Evolutionary conservation across 2,329 filamentous ascomycete species (phyloP), one percentile per base, ranked within the genome.

Genomic region (Fusarium sambucinum): DNA sequence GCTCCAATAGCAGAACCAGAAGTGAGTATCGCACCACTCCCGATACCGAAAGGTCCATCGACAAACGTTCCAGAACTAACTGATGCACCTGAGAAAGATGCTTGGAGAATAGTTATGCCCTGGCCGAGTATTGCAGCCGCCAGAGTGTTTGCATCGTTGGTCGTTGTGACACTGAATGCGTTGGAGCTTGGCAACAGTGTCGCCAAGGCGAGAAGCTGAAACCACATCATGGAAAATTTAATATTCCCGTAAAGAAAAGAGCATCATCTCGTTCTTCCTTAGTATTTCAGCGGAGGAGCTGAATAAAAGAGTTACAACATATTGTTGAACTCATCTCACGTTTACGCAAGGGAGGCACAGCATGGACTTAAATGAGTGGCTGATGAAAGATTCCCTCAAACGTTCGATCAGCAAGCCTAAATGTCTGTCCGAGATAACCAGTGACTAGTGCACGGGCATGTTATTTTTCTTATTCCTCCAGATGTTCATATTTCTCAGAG

Each of bases 11-110:
- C 57, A 2, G 11, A 8, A 37, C 65, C 65, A 13, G 62, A 27
- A 1, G 65, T 63, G 13, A 68, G 30, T 16, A 68, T 59, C 2
- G 8, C 37, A 19, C 58, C 63, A 10, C 10, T 35, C 10, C 59
- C 59, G 13, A 68, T 63, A 17, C 59, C 59, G 29, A 59, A 68
- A 4, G 59, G 59, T 5, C 65, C 65, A 7, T 44, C 41, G 13
- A 8, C 16, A 42, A 66, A 68, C 4, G 21, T 45, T 5, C 66
- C 66, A 2, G 55, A 33, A n/a, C 29, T 42, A 1, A 2, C 1
- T 12, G 40, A 5, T 35, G 46, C 47, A 1, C 63, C 65, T 5
- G 45, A 25, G 41, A 53, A 59, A 12, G 4, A 13, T 1, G 38
- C 35, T 4, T 27, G 11, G 3, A 42, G 2, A 21, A 59, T 3